Conservation (phyloP, 2,329 filamentous ascomycete genomes). For the Fusarium papillatum region DNA sequence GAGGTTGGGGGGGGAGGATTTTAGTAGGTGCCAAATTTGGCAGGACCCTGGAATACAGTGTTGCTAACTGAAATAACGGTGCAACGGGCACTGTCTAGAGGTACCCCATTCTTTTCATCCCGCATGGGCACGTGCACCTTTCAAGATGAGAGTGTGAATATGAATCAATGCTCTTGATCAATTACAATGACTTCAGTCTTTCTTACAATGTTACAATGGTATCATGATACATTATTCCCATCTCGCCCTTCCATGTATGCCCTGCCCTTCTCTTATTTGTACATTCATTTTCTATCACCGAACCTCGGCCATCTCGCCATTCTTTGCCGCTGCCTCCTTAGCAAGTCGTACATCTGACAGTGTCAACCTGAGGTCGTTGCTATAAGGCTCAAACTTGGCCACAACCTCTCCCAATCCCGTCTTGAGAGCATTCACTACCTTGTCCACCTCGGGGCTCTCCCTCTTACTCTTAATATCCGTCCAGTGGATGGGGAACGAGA, state of each 20-base stretch:
- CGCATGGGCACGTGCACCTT: not conserved
- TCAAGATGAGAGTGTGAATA: not conserved
- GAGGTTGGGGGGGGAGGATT: conserved; percentile 32
- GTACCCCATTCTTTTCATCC: conserved; percentile 27
- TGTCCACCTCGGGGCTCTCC: conserved; percentile 76
- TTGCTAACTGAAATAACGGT: conserved; percentile 3
- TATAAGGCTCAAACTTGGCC: conserved; percentile 80
- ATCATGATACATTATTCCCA: conserved; percentile 46
- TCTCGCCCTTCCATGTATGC: conserved; percentile 16
- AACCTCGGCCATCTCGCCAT: conserved; percentile 47
- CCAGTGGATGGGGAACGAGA: conserved; percentile 77
- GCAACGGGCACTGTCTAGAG: not conserved
- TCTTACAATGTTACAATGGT: conserved; percentile 38
- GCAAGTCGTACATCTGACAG: conserved; percentile 81
- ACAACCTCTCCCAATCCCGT: conserved; percentile 76
- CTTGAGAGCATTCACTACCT: conserved; percentile 75
- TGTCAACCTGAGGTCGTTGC: conserved; percentile 77
- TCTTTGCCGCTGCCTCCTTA: conserved; percentile 65
- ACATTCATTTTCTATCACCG: conserved; percentile 37
- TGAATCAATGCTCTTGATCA: not conserved
- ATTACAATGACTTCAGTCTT: not conserved
- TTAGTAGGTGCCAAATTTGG: conserved; percentile 8
- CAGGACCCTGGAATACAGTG: conserved; percentile 15
- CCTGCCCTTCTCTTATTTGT: not conserved
- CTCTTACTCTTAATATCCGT: conserved; percentile 76